These are phyloP conservation scores for Senecio squalidus DNA, from an alignment of 140 eudicot species.

Conservation along the genomic window DNA sequence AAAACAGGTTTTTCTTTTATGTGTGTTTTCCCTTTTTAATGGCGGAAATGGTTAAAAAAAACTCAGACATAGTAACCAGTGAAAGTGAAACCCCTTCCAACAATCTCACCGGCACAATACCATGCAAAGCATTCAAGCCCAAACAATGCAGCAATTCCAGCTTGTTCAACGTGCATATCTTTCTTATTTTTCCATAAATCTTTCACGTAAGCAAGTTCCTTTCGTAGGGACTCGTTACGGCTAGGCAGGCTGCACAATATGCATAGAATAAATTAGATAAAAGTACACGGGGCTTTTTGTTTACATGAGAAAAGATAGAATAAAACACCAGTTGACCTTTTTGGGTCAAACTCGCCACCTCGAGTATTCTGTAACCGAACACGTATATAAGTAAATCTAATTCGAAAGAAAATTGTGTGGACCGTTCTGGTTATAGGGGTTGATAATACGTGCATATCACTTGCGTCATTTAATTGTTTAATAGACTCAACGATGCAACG, in stretches of 20 bases:
- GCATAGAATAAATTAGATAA: not conserved
- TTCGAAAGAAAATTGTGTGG: no score
- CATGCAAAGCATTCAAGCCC: conserved; percentile 74
- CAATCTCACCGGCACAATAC: conserved; percentile 70
- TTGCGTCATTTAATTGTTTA: no score
- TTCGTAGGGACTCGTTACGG: conserved; percentile 44
- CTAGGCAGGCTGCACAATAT: conserved; percentile 36
- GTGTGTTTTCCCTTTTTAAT: conserved; percentile 8
- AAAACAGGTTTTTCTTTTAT: conserved; percentile 20
- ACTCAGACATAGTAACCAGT: conserved; percentile 61
- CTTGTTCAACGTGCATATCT: conserved; percentile 61
- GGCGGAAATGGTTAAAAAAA: not conserved
- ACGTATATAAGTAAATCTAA: no score
- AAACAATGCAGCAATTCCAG: conserved; percentile 55
- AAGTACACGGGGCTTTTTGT: not conserved
- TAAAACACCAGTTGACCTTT: no score
- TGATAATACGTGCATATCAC: no score
- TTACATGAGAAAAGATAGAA: no score
- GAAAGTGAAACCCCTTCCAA: conserved; percentile 68
- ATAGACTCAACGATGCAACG: no score
- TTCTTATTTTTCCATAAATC: conserved; percentile 49
- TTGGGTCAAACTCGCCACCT: no score
- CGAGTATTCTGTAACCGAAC: no score
- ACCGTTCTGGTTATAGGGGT: no score
- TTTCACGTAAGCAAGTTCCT: conserved; percentile 39